Base-by-base conservation (phyloP, 768 basidiomycete genomes). In the Phlegmacium glaucopus region DNA sequence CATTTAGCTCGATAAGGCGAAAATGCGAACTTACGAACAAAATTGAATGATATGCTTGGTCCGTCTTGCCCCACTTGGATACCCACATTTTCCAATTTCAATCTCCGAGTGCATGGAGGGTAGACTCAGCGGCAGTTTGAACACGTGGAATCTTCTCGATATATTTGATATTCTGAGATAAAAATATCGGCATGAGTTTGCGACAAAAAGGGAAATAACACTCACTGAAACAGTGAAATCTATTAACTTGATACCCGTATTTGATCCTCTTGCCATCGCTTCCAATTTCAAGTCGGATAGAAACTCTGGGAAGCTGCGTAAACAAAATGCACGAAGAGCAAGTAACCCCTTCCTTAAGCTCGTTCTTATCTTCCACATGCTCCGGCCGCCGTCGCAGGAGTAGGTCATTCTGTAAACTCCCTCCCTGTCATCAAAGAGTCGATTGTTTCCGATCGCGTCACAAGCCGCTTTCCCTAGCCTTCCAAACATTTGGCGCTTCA, bases 61-160 rank as follows among this genome's bases (percentile, higher is more conserved):
- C 72, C 26, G 81, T 83, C 4, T 69, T 71, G 1, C 8, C 77
- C 78, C 6, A 85, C 80, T 55, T 76, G 74, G 16, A 87, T 74
- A 6, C 88, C 89, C 90, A 90, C 90, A 93, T 92, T 65, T 81
- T 88, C 90, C 90, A 92, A 54, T 92, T 92, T 9, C 90, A 90
- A 50, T 93, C 90, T 1, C 90, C 90, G 1, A 93, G 76, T 2
- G 82, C 78, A 34, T 80, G 61, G 30, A 92, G 68, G 0, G 83
- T 82, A 1, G 85, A 71, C 1, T 77, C 77, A 9, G 83, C 87
- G 1, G 86, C 87, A n/a, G 70, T 74, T 45, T 81, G 75, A 3
- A 91, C 85, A 42, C 83, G 78, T 0, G 87, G 86, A 3, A 93
- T 67, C 44, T 77, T 72, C 46, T 86, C 78, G 51, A 93, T 61